These are phyloP conservation scores for Amphicarpaea edgeworthii DNA, from an alignment of 306 rosid species.

Conservation along the genomic window DNA sequence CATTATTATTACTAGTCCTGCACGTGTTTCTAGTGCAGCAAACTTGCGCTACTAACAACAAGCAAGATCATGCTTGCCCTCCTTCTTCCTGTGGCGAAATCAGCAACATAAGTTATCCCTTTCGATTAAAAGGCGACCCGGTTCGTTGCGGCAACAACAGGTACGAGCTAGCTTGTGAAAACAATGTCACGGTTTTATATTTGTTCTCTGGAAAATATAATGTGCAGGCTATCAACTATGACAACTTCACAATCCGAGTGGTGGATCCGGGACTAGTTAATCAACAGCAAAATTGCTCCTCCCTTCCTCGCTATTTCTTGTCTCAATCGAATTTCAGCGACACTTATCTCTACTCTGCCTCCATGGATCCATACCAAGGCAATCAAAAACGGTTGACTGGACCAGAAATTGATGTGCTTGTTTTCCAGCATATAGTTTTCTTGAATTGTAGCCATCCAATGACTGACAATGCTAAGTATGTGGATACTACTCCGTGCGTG, in stretches of 20 bases:
- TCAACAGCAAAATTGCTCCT: background rate
- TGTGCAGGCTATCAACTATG: background rate
- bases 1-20: background rate
- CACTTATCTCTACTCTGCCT: no score
- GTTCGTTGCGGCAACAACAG: background rate
- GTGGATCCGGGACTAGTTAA: background rate
- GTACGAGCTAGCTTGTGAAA: background rate
- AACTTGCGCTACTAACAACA: background rate
- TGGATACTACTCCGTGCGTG: no score
- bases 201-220: background rate
- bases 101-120: background rate
- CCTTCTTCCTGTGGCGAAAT: background rate
- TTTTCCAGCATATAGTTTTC: no score
- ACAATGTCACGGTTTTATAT: background rate
- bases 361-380: no score
- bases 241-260: background rate
- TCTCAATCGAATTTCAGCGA: background rate
- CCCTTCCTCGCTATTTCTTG: background rate
- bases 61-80: background rate
- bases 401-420: no score
- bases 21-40: background rate
- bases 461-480: no score
- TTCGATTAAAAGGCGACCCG: background rate
- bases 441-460: no score
- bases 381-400: no score